Conservation (phyloP, 495 filamentous ascomycete genomes). For the Pyronema domesticum region DNA sequence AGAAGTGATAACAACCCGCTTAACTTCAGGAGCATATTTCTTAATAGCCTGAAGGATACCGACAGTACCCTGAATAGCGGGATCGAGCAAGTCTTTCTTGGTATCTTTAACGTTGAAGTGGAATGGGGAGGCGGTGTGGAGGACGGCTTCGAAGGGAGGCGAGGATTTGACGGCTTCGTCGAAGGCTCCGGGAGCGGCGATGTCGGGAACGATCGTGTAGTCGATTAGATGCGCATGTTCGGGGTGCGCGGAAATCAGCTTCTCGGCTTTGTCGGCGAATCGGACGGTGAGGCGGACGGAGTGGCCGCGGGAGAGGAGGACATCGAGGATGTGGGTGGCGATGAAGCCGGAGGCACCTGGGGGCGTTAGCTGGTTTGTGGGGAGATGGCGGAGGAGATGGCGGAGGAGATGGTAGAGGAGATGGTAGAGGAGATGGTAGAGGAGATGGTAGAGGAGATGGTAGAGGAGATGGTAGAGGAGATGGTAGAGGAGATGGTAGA, state of each 20-base stretch:
- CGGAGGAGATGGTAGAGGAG: neutral
- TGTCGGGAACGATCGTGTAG: conserved; percentile 66
- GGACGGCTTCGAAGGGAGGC: conserved; percentile 62
- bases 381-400: neutral
- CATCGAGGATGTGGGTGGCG: conserved; percentile 58
- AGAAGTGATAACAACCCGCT: conserved; percentile 66
- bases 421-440: neutral
- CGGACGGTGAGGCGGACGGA: conserved; percentile 73
- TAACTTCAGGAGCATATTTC: conserved; percentile 54
- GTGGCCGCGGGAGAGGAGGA: conserved; percentile 49
- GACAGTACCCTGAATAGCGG: conserved; percentile 70
- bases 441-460: neutral
- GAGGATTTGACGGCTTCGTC: conserved; percentile 57
- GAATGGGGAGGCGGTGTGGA: conserved; percentile 79
- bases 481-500: neutral
- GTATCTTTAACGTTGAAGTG: conserved; percentile 47
- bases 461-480: neutral
- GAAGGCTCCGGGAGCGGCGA: conserved; percentile 57
- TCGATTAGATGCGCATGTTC: conserved; percentile 45
- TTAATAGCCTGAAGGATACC: conserved; percentile 62
- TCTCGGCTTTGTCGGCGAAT: conserved; percentile 56
- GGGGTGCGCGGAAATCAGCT: conserved; percentile 53
- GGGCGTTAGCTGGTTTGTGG: too few species aligned
- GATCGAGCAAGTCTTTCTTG: conserved; percentile 66
- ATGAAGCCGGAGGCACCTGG: conserved; percentile 52